Evolutionary conservation across 1,284 basidiomycete genomes (phyloP).

Genomic region (Pseudozyma flocculosa): DNA sequence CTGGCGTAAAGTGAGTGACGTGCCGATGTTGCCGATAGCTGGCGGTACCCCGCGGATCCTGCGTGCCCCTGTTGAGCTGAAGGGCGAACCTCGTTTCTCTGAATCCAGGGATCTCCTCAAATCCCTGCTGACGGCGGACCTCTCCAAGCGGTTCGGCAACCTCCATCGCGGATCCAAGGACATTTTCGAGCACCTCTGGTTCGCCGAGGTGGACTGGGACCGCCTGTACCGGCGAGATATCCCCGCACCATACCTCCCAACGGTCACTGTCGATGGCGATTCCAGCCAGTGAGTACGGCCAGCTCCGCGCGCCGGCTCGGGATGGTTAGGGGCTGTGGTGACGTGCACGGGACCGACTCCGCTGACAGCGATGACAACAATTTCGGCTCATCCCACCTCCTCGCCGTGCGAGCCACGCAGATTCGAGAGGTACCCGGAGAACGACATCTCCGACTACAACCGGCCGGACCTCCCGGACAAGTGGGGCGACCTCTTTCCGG

Average conservation of each 20-base stretch:
- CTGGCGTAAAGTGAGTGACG: conserved; percentile 64
- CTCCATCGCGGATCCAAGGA: conserved; percentile 86
- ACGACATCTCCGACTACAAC: conserved; percentile 51
- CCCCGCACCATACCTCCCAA: conserved; percentile 89
- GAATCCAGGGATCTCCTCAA: conserved; percentile 78
- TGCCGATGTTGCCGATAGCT: too few species aligned
- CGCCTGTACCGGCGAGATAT: conserved; percentile 82
- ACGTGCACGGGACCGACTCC: too few species aligned
- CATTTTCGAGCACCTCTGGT: conserved; percentile 96
- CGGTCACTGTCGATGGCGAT: conserved; percentile 59
- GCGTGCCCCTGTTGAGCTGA: too few species aligned
- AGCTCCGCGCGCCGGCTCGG: too few species aligned
- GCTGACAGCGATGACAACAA: too few species aligned
- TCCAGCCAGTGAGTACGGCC: conserved; percentile 53
- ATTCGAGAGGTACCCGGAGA: conserved; percentile 53
- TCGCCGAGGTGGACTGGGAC: conserved; percentile 92
- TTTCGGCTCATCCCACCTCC: too few species aligned
- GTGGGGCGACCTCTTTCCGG: conserved; percentile 50
- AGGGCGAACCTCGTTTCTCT: too few species aligned
- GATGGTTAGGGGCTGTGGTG: too few species aligned
- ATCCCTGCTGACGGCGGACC: conserved; percentile 84
- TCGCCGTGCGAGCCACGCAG: too few species aligned
- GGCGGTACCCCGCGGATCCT: too few species aligned
- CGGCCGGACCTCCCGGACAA: conserved; percentile 43
- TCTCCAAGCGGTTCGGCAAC: conserved; percentile 90